Percentiles rank a stretch among this genome's conserved stretches.
Conservation (phyloP, 2,329 filamentous ascomycete genomes). For the Fusarium redolens region DNA sequence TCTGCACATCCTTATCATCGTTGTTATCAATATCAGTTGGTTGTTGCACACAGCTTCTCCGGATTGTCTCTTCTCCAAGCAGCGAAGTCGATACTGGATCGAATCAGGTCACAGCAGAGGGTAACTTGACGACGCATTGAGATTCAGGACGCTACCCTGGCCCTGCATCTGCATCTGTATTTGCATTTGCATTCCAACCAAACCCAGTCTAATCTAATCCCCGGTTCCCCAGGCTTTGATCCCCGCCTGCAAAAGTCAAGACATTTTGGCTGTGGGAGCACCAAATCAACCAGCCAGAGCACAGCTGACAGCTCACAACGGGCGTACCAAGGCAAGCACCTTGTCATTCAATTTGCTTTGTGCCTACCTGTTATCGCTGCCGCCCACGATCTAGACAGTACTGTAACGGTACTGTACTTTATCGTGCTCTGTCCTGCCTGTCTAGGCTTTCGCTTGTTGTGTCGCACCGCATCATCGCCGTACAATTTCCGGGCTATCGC, state of each 20-base stretch:
- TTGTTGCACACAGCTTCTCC: slow-evolving; percentile 18
- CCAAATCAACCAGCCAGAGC: slow-evolving; percentile 24
- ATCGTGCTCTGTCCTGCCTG: neutral
- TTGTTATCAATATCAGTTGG: slow-evolving; percentile 1
- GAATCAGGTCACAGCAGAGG: slow-evolving; percentile 27
- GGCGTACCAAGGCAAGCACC: slow-evolving; percentile 36
- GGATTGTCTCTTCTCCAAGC: slow-evolving; percentile 21
- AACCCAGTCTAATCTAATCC: slow-evolving; percentile 37
- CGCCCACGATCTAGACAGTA: slow-evolving; percentile 10
- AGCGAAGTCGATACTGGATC: slow-evolving; percentile 11
- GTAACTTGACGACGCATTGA: slow-evolving; percentile 11
- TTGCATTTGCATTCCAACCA: slow-evolving; percentile 20
- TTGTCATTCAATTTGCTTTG: slow-evolving; percentile 11
- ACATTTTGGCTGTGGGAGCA: slow-evolving; percentile 22
- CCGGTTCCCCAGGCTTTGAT: slow-evolving; percentile 40
- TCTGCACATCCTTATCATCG: slow-evolving; percentile 8
- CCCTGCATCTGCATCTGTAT: slow-evolving; percentile 10
- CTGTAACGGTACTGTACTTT: neutral
- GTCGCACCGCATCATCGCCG: slow-evolving; percentile 20
- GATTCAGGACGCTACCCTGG: slow-evolving; percentile 13
- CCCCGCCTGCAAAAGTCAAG: slow-evolving; percentile 30
- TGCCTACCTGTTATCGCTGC: slow-evolving; percentile 32
- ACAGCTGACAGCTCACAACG: slow-evolving; percentile 33
- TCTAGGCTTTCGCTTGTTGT: neutral
- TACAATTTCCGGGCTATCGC: slow-evolving; percentile 16